phyloP scores from a whole-genome alignment of 1,284 basidiomycete species.

The Leccinum griseonigrum region DNA sequence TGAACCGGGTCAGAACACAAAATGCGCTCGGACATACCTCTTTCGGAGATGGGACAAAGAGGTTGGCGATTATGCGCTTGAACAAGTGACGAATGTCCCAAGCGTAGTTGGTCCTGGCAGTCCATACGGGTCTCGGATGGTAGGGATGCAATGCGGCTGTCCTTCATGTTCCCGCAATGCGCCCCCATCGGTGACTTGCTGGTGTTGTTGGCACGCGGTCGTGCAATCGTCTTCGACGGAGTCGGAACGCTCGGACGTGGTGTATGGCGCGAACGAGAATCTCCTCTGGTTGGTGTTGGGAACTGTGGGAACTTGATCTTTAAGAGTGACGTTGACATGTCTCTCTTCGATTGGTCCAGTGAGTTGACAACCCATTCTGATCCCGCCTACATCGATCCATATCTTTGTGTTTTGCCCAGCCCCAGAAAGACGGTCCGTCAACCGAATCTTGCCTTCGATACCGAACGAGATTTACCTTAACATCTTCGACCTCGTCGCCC shows the following conservation, averaged over 20 bases:
- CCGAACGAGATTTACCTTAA: too few species aligned
- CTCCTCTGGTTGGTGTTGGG: too few species aligned
- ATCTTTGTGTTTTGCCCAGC: too few species aligned
- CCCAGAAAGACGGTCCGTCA: too few species aligned
- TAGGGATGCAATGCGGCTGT: slow-evolving; percentile 47
- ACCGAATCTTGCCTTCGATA: too few species aligned
- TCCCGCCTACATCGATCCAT: too few species aligned
- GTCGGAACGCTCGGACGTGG: slow-evolving; percentile 42
- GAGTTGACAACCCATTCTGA: too few species aligned
- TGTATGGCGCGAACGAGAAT: too few species aligned
- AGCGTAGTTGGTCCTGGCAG: slow-evolving; percentile 79
- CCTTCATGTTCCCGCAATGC: slow-evolving; percentile 48
- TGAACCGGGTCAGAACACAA: slow-evolving; percentile 3
- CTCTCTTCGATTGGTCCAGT: too few species aligned
- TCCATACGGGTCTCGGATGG: slow-evolving; percentile 67
- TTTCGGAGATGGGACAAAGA: slow-evolving; percentile 88
- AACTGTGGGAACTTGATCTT: too few species aligned
- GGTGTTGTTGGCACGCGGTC: slow-evolving; percentile 19
- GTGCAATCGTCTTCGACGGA: slow-evolving; percentile 41
- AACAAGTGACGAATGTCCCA: slow-evolving; percentile 87
- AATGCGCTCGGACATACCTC: slow-evolving; percentile 56
- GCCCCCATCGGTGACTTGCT: slow-evolving; percentile 42
- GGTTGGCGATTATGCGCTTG: slow-evolving; percentile 86
- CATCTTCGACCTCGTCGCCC: too few species aligned
- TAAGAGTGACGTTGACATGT: too few species aligned